Evolutionary conservation across 345 rosid genomes (phyloP), one percentile per base, ranked within the genome.

Genomic region (Mercurialis annua): DNA sequence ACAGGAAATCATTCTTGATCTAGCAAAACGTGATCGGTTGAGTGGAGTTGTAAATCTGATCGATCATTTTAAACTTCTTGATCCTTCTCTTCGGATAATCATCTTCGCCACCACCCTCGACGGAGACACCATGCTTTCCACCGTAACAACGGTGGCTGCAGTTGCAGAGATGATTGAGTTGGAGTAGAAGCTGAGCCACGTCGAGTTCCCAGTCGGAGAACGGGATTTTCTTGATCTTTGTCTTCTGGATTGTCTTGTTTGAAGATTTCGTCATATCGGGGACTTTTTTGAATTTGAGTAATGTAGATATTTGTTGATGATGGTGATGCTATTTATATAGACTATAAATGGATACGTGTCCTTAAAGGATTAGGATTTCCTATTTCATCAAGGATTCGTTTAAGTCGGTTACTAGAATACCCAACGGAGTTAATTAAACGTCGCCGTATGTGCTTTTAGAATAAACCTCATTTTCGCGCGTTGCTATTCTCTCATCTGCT

Each of bases 61-160:
- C 36, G 30, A 55, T 29, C n/a, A 16, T 2, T 55, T 16, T 55
- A 6, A 55, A 55, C 59, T 21, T 55, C 38, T 55, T 55, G 27
- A 16, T 55, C 11, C 38, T 55, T 55, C 59, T 34, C 38, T 29
- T 55, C 2, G 59, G 59, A 55, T 55, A 55, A n/a, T 38, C 59
- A 55, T 55, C 38, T 1, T 55, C 59, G 1, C n/a, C 34, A 0
- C 33, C 58, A 24, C 15, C 58, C 17, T 10, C 15, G 58, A 9
- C 6, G 17, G 12, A 16, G 6, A 1, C 51, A 5, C 9, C 24
- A 6, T 20, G 20, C 10, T n/a, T 50, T 50, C 26, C 7, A 1
- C 18, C n/a, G n/a, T n/a, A n/a, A n/a, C n/a, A n/a, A n/a, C n/a
- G n/a, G n/a, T 11, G 38, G 18, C 0, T 18, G 3, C 0, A 21